Conservation (phyloP, 345 rosid genomes). For the Citrus sinensis region DVS_A1.0 CM039162.1:16155501-16156000, state of each 20-base stretch:
- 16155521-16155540: conserved; percentile 76
- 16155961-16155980: too few relatives aligned
- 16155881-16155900: conserved; percentile 79
- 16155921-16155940: conserved; percentile 82
- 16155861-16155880: conserved; percentile 62
- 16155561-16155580: conserved; percentile 53
- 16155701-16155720: conserved; percentile 58
- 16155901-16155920: conserved; percentile 84
- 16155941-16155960: conserved; percentile 12
- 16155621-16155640: neutral
- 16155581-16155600: too few relatives aligned
- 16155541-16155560: conserved; percentile 79
- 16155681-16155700: conserved; percentile 85
- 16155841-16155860: conserved; percentile 26
- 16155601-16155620: too few relatives aligned
- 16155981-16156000: too few relatives aligned
- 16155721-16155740: conserved; percentile 85
- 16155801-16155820: conserved; percentile 10
- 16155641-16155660: conserved; percentile 78
- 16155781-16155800: conserved; percentile 60
- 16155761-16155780: conserved; percentile 67
- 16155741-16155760: conserved; percentile 88
- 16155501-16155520: conserved; percentile 84
- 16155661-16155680: conserved; percentile 67
- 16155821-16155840: conserved; percentile 12